Percentiles rank a stretch among this genome's conserved stretches.
These are phyloP conservation scores for Letharia columbiana DNA, from an alignment of 495 filamentous ascomycete genomes.

Conservation along the genomic window DNA sequence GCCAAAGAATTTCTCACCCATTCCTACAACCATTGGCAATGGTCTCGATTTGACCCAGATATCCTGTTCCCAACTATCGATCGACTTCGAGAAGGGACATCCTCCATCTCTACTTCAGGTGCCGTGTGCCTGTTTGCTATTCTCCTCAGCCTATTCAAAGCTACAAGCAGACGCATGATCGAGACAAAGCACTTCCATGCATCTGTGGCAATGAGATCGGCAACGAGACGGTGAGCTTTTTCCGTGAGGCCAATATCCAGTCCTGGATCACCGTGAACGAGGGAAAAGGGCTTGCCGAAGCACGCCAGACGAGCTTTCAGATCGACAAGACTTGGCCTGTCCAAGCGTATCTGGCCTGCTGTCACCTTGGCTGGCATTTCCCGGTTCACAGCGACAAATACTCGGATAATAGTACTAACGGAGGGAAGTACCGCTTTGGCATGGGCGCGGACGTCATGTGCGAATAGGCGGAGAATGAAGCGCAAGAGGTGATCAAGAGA, in stretches of 20 bases:
- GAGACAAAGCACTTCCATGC: slow-evolving; percentile 2
- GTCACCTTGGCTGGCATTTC: not conserved
- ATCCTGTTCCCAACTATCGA: not conserved
- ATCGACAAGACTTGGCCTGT: not conserved
- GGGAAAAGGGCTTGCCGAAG: not conserved
- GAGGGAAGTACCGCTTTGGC: not conserved
- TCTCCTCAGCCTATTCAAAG: not conserved
- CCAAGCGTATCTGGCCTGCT: not conserved
- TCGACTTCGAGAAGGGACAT: not conserved
- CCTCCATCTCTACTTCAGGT: not conserved
- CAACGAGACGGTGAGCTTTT: not conserved
- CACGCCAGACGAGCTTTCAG: not conserved
- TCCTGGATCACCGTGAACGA: not conserved
- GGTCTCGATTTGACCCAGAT: not conserved
- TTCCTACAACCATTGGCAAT: not conserved
- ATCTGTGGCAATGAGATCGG: not conserved
- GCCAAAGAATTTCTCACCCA: not conserved
- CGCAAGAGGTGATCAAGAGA: not conserved
- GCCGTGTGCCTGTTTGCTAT: not conserved
- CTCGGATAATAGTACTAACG: not conserved
- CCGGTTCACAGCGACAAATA: not conserved
- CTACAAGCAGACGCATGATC: no score
- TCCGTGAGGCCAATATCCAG: not conserved
- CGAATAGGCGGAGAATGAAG: not conserved
- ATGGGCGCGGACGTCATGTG: not conserved